phyloP scores from a whole-genome alignment of 2,329 filamentous ascomycete species.

The Macroventuria anomochaeta region DNA sequence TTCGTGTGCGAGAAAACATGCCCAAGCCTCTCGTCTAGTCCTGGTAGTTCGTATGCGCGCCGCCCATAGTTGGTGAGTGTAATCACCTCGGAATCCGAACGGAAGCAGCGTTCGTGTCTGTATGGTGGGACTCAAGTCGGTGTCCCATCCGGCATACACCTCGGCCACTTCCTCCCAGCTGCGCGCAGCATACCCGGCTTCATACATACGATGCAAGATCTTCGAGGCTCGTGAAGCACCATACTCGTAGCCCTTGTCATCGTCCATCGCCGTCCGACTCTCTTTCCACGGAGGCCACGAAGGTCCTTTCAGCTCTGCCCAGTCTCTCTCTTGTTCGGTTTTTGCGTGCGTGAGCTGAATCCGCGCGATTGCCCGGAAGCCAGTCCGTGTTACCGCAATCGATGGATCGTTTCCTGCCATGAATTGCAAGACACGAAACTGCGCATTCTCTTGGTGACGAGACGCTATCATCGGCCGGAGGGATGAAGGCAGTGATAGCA shows the following conservation, averaged over 20 bases:
- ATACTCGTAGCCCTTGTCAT: conserved; percentile 62
- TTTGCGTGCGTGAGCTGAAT: conserved; percentile 66
- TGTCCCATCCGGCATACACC: conserved; percentile 68
- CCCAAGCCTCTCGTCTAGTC: conserved; percentile 69
- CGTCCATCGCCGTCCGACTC: conserved; percentile 66
- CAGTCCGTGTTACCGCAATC: conserved; percentile 62
- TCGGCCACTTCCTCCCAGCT: conserved; percentile 61
- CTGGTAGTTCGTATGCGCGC: conserved; percentile 65
- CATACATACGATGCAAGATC: conserved; percentile 62
- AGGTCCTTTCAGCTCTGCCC: conserved; percentile 64
- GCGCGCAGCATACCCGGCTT: conserved; percentile 62
- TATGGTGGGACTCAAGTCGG: conserved; percentile 67
- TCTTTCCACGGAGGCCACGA: conserved; percentile 73
- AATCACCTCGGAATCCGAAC: background rate
- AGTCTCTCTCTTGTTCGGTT: conserved; percentile 61
- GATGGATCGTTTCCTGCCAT: conserved; percentile 64
- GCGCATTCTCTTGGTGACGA: conserved; percentile 61
- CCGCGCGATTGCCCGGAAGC: conserved; percentile 62
- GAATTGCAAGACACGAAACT: conserved; percentile 62
- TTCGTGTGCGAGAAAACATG: conserved; percentile 65
- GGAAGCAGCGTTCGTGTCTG: conserved; percentile 61
- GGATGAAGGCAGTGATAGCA: conserved; percentile 58
- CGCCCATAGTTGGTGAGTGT: conserved; percentile 53
- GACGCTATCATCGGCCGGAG: conserved; percentile 58
- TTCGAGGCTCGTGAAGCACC: conserved; percentile 64